Conservation (phyloP, 2,329 filamentous ascomycete genomes). For the Cercospora sojina region DNA sequence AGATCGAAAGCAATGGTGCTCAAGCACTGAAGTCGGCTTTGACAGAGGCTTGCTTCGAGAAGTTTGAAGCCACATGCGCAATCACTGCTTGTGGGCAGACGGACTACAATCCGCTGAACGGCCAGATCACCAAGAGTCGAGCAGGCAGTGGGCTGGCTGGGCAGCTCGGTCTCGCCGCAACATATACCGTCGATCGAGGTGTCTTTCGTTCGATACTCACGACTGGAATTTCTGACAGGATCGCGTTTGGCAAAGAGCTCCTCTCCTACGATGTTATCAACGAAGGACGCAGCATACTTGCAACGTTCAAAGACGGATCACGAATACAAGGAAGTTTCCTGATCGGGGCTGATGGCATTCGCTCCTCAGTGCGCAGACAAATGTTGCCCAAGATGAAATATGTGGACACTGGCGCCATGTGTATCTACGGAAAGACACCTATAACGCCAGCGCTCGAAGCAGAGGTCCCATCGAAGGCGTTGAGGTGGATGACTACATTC, state of each 20-base stretch:
- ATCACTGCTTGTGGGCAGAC: not conserved
- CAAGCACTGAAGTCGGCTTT: not conserved
- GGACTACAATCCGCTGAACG: not conserved
- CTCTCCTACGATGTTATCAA: not conserved
- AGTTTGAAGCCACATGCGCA: not conserved
- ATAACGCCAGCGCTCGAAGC: not conserved
- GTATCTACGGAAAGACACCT: not conserved
- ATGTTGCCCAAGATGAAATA: not conserved
- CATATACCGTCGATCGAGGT: not conserved
- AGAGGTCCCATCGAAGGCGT: constrained; percentile 17
- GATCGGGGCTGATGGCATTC: not conserved
- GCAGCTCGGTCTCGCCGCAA: not conserved
- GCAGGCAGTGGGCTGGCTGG: not conserved
- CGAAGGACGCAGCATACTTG: not conserved
- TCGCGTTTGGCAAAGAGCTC: not conserved
- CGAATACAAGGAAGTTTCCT: not conserved
- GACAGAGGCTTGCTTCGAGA: not conserved
- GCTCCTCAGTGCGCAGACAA: not conserved
- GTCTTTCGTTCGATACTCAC: not conserved
- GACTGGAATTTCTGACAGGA: not conserved
- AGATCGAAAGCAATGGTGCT: not conserved
- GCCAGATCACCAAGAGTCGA: not conserved
- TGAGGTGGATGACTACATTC: constrained; percentile 25
- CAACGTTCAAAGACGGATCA: not conserved
- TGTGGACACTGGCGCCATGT: not conserved